Percentiles rank a stretch among this genome's conserved stretches.
Conservation (phyloP, 2,329 filamentous ascomycete genomes). For the Alternaria viburni region DNA sequence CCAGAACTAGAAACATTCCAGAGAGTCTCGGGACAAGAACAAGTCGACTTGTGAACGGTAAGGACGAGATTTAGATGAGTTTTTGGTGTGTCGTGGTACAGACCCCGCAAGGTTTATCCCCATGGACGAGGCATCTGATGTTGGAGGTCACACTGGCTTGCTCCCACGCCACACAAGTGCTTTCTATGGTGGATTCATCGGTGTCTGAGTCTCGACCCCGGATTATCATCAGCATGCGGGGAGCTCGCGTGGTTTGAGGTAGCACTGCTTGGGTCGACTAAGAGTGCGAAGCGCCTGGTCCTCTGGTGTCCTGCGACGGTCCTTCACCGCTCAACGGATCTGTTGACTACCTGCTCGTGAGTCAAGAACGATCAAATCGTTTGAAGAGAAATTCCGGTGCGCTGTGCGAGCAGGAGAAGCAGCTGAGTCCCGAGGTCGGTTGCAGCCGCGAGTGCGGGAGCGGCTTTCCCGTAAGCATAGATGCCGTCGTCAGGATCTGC, state of each 20-base stretch:
- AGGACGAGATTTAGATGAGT: neutral
- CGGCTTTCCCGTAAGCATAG: neutral
- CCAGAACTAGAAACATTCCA: neutral
- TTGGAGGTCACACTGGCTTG: slow-evolving; percentile 16
- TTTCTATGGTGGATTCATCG: neutral
- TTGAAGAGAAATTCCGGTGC: neutral
- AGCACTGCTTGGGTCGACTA: neutral
- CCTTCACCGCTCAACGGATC: slow-evolving; percentile 1
- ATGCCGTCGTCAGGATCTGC: neutral
- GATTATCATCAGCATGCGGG: slow-evolving; percentile 11
- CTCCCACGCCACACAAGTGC: slow-evolving; percentile 9
- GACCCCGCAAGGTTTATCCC: slow-evolving; percentile 15
- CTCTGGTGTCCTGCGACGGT: slow-evolving; percentile 1
- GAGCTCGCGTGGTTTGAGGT: slow-evolving; percentile 19
- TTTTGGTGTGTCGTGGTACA: neutral
- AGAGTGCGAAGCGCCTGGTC: neutral
- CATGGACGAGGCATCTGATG: slow-evolving; percentile 16
- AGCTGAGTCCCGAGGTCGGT: neutral
- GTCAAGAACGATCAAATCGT: neutral
- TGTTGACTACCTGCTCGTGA: neutral
- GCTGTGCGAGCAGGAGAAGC: neutral
- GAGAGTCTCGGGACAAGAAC: neutral
- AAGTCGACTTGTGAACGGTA: neutral
- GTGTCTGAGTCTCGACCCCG: neutral
- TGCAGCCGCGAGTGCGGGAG: neutral